These are phyloP conservation scores for Phytophthora pini DNA, from an alignment of 352 stramenopile species.

Conservation along the genomic window DNA sequence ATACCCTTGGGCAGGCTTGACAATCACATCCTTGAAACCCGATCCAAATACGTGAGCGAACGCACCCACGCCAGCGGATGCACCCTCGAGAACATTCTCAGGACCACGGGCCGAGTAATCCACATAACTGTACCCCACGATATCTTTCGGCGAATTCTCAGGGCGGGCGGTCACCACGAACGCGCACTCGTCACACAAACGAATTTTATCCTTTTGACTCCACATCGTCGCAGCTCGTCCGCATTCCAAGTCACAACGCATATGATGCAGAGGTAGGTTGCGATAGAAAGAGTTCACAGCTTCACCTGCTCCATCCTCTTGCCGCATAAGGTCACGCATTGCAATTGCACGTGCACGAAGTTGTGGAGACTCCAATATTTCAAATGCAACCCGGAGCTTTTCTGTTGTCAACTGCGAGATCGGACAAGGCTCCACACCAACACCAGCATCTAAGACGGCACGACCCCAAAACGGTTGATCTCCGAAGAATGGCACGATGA, in stretches of 20 bases:
- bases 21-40: conserved; percentile 68
- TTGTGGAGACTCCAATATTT: conserved; percentile 57
- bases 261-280: conserved; percentile 84
- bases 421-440: conserved; percentile 87
- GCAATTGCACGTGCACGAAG: conserved; percentile 56
- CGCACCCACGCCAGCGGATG: conserved; percentile 56
- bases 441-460: conserved; percentile 79
- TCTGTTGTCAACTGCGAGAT: conserved; percentile 85
- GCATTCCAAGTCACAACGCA: conserved; percentile 82
- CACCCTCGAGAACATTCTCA: conserved; percentile 56
- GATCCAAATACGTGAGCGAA: conserved; percentile 73
- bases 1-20: conserved; percentile 65
- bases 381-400: conserved; percentile 81
- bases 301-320: conserved; percentile 87
- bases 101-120: conserved; percentile 70
- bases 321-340: conserved; percentile 67
- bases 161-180: conserved; percentile 53
- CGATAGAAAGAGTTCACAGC: conserved; percentile 90
- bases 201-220: conserved; percentile 60
- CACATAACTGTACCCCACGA: conserved; percentile 69
- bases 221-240: conserved; percentile 58
- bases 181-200: conserved; percentile 62
- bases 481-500: conserved; percentile 95
- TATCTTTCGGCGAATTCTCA: conserved; percentile 53
- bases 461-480: conserved; percentile 96